phyloP scores from a whole-genome alignment of 2,329 filamentous ascomycete species.

The Rutstroemia sp. region DNA sequence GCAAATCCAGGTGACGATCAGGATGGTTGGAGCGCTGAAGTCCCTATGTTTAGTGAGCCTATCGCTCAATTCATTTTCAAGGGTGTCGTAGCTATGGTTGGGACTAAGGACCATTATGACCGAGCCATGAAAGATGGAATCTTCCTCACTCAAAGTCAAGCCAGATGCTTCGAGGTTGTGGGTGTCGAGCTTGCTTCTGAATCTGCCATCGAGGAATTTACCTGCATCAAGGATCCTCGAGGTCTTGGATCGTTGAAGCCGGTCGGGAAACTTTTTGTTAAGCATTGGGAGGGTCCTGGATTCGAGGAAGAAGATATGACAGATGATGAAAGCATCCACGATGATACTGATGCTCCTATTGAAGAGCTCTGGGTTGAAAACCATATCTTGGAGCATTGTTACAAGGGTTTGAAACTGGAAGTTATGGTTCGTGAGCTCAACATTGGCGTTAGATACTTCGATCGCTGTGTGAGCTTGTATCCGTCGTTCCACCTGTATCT shows the following conservation, averaged over 20 bases:
- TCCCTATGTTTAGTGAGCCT: constrained; percentile 26
- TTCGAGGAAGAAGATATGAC: constrained; percentile 20
- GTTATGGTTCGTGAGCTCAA: constrained; percentile 48
- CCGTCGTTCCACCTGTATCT: constrained; percentile 59
- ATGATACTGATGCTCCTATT: constrained; percentile 30
- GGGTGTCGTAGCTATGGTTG: constrained; percentile 37
- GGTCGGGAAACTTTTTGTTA: constrained; percentile 39
- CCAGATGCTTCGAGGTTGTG: constrained; percentile 54
- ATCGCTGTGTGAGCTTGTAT: constrained; percentile 45
- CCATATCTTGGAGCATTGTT: constrained; percentile 46
- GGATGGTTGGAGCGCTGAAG: constrained; percentile 8
- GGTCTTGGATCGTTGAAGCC: constrained; percentile 31
- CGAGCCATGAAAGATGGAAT: constrained; percentile 30
- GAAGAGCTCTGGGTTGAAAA: constrained; percentile 63
- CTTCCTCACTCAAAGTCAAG: constrained; percentile 38
- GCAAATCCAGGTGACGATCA: constrained; percentile 20
- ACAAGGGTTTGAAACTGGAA: constrained; percentile 57
- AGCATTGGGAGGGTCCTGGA: constrained; percentile 35
- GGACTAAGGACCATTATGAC: constrained; percentile 28
- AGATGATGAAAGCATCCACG: constrained; percentile 19
- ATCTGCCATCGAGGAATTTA: constrained; percentile 39
- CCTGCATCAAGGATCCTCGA: constrained; percentile 30
- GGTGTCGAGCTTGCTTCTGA: constrained; percentile 40
- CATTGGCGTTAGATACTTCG: constrained; percentile 58
- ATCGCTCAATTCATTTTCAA: constrained; percentile 38